These are phyloP conservation scores for Globisporangium abappressorium DNA, from an alignment of 352 stramenopile species.

Conservation along the genomic window DNA sequence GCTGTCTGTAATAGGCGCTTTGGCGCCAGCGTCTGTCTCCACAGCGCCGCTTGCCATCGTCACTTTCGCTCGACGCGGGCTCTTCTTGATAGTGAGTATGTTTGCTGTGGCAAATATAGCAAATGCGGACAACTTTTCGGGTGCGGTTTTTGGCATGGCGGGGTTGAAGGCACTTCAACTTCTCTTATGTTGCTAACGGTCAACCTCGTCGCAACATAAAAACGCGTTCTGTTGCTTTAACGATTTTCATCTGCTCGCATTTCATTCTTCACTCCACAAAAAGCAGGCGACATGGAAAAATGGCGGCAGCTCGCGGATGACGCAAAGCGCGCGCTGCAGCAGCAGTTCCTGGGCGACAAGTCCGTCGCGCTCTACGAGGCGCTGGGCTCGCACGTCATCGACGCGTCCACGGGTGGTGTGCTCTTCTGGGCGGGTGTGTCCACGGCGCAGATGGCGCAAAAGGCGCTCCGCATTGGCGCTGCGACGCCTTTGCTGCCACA, in stretches of 20 bases:
- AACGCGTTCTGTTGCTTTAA: background rate
- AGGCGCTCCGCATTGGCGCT: constrained; percentile 39
- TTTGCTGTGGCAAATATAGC: background rate
- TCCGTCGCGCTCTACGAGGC: constrained; percentile 40
- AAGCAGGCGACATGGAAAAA: constrained; percentile 8
- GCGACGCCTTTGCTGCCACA: constrained; percentile 43
- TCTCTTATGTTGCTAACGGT: background rate
- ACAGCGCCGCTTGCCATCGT: background rate
- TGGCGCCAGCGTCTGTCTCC: background rate
- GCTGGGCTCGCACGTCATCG: constrained; percentile 34
- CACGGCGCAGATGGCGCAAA: constrained; percentile 43
- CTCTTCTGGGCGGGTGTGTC: constrained; percentile 52
- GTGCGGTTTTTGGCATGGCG: background rate
- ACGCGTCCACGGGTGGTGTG: constrained; percentile 45
- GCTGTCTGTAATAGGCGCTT: background rate
- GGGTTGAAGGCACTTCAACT: constrained; percentile 6
- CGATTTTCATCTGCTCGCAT: background rate
- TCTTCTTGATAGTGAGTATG: background rate
- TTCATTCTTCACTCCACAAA: background rate
- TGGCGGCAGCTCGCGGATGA: constrained; percentile 16
- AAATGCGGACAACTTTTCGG: background rate
- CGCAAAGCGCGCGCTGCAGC: constrained; percentile 23
- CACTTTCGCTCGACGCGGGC: constrained; percentile 7
- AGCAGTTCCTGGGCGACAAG: constrained; percentile 37
- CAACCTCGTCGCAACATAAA: background rate